Conservation (phyloP, 1,284 basidiomycete species). For the Leucoagaricus sp. region DNA sequence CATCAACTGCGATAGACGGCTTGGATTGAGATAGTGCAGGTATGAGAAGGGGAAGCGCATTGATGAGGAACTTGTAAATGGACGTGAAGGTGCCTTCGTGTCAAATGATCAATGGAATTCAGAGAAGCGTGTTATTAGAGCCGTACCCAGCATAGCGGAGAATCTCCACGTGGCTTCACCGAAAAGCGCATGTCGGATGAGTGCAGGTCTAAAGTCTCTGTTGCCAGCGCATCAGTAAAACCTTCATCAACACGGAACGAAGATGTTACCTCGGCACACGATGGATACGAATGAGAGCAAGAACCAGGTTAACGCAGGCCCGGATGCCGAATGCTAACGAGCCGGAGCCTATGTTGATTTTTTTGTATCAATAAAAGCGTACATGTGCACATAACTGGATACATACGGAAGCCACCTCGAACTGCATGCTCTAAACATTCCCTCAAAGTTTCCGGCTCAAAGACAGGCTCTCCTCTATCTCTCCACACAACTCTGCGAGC, state of each 20-base stretch:
- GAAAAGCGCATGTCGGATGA: conserved; percentile 79
- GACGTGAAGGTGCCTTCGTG: conserved; percentile 73
- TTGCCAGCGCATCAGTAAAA: not conserved
- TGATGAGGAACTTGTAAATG: conserved; percentile 82
- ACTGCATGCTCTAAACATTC: conserved; percentile 77
- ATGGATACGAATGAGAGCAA: conserved; percentile 71
- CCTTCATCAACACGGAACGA: not conserved
- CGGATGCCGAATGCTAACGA: conserved; percentile 78
- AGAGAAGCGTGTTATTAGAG: conserved; percentile 1
- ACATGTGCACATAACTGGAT: not conserved
- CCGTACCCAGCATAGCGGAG: conserved; percentile 80
- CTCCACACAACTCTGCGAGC: conserved; percentile 84
- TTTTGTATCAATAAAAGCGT: not conserved
- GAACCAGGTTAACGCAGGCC: conserved; percentile 77
- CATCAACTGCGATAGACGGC: conserved; percentile 34
- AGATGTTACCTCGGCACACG: conserved; percentile 57
- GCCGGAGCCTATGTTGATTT: conserved; percentile 68
- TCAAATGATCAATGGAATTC: not conserved
- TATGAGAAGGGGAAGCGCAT: conserved; percentile 80
- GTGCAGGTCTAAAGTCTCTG: conserved; percentile 53
- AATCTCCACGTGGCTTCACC: conserved; percentile 81
- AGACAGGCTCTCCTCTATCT: conserved; percentile 74
- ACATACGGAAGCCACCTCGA: conserved; percentile 76
- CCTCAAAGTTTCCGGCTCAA: conserved; percentile 66
- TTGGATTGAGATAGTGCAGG: conserved; percentile 44